These are phyloP conservation scores for Saccharomycodes ludwigii DNA, from an alignment of 805 yeast species.

Conservation along the genomic window DNA sequence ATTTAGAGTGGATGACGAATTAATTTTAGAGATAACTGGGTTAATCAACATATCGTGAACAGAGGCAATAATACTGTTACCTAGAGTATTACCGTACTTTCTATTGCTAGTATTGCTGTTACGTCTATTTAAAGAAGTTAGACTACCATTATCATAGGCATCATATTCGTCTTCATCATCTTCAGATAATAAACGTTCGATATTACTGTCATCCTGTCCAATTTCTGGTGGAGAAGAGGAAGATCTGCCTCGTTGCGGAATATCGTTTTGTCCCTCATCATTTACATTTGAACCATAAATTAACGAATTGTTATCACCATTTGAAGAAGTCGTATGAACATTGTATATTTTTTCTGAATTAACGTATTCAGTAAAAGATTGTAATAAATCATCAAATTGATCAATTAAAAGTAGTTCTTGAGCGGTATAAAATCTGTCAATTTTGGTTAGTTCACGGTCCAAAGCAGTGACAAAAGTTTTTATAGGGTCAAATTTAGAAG, in stretches of 20 bases:
- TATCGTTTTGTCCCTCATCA: not conserved
- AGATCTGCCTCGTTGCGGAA: not conserved
- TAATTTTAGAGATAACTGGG: not conserved
- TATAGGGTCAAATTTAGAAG: too few relatives aligned
- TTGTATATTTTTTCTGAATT: constrained; percentile 8
- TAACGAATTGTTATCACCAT: not conserved
- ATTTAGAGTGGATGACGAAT: not conserved
- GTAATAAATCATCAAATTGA: constrained; percentile 43
- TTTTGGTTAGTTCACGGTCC: constrained; percentile 63
- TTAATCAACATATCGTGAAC: not conserved
- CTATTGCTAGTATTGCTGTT: too few relatives aligned
- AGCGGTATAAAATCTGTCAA: constrained; percentile 58
- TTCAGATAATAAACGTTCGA: too few relatives aligned
- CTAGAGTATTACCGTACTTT: too few relatives aligned
- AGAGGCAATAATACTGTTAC: not conserved
- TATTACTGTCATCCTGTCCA: not conserved
- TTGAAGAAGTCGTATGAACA: not conserved
- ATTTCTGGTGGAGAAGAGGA: constrained; percentile 1
- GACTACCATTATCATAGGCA: too few relatives aligned
- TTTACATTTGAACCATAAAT: not conserved
- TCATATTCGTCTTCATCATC: constrained; percentile 2
- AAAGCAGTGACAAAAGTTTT: constrained; percentile 59
- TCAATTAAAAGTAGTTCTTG: constrained; percentile 50
- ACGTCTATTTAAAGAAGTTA: too few relatives aligned
- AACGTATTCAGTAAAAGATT: constrained; percentile 55